A percentile compares a stretch with the other conserved stretches of the same genome.
phyloP scores from a whole-genome alignment of 495 filamentous ascomycete species.

The Lophiostoma macrostomum region DNA sequence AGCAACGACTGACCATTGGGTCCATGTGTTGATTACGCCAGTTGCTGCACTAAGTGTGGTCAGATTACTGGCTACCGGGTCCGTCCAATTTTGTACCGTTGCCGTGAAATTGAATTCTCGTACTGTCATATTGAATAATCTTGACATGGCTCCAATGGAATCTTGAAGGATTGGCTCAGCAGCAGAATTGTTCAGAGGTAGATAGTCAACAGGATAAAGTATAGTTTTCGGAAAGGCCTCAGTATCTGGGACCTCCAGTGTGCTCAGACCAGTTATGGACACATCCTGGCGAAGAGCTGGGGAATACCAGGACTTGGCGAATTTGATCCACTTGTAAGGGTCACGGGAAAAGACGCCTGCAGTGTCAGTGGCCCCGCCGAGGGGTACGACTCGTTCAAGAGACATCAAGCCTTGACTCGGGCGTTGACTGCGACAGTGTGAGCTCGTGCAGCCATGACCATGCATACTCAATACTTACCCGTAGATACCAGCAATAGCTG shows the following conservation, averaged over 20 bases:
- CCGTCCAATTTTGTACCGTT: conserved; percentile 31
- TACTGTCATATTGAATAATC: conserved; percentile 34
- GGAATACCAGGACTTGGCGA: conserved; percentile 43
- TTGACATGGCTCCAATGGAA: conserved; percentile 46
- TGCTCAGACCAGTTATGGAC: conserved; percentile 38
- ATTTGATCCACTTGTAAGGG: conserved; percentile 42
- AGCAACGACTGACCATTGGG: conserved; percentile 30
- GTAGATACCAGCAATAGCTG: conserved; percentile 35
- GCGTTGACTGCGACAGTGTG: conserved; percentile 17
- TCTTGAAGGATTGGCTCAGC: conserved; percentile 40
- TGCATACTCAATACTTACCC: conserved; percentile 25
- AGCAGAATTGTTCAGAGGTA: conserved; percentile 41
- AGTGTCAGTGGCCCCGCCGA: conserved; percentile 35
- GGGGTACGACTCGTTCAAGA: conserved; percentile 31
- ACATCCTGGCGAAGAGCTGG: conserved; percentile 38
- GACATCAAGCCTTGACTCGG: conserved; percentile 37
- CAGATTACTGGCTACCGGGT: conserved; percentile 28
- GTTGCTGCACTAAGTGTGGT: conserved; percentile 17
- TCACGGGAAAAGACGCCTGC: conserved; percentile 42
- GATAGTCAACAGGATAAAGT: conserved; percentile 42
- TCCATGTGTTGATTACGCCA: conserved; percentile 29
- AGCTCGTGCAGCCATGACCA: neutral
- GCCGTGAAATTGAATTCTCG: conserved; percentile 37
- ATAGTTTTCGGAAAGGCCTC: conserved; percentile 40
- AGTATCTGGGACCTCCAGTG: conserved; percentile 38